Conservation (phyloP, 495 filamentous ascomycete species). For the Talaromyces trachyspermus region DNA sequence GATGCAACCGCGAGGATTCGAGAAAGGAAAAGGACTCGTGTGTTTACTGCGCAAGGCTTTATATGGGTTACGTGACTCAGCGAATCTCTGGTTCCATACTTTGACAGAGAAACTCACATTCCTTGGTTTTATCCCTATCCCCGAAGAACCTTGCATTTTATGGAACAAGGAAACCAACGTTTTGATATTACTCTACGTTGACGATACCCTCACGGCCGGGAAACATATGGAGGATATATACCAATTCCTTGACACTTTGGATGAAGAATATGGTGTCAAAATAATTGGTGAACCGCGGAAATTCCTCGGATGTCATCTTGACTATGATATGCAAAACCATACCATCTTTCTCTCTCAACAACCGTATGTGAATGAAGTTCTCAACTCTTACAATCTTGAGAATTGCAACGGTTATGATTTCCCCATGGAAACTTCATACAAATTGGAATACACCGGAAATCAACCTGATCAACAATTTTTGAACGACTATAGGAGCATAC, state of each 20-base stretch:
- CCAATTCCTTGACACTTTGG: background rate
- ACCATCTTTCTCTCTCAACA: background rate
- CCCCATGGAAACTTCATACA: background rate
- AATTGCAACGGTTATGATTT: background rate
- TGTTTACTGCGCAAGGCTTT: conserved; percentile 1
- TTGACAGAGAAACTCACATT: background rate
- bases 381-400: background rate
- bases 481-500: background rate
- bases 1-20: background rate
- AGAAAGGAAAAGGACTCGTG: background rate
- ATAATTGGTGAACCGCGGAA: background rate
- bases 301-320: background rate
- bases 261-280: background rate
- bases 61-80: conserved; percentile 1
- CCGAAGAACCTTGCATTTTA: conserved; percentile 2
- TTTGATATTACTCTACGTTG: background rate
- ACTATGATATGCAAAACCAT: background rate
- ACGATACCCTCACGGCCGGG: background rate
- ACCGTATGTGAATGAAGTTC: background rate
- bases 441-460: background rate
- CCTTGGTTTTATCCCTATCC: background rate
- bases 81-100: background rate
- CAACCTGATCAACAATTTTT: background rate
- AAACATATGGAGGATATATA: background rate
- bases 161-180: background rate